Conservation (phyloP, 1,284 basidiomycete genomes). For the Pascua guehoae region DNA sequence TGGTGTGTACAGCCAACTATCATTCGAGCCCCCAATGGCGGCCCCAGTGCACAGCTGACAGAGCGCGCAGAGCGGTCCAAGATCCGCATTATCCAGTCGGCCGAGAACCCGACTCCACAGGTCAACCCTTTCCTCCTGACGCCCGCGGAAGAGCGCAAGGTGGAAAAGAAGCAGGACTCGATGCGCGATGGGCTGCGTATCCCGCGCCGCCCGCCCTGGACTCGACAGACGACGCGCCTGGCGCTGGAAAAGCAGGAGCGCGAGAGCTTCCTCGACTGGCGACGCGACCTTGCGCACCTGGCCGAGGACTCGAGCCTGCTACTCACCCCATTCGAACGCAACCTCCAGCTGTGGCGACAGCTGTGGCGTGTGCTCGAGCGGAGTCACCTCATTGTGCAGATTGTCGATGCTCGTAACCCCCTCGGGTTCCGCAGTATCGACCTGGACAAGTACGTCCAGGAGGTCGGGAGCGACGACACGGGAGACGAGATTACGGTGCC, state of each 20-base stretch:
- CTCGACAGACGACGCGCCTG: slow-evolving; percentile 65
- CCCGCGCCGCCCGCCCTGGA: slow-evolving; percentile 76
- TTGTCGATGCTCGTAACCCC: slow-evolving; percentile 92
- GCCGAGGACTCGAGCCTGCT: slow-evolving; percentile 59
- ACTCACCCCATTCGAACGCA: slow-evolving; percentile 91
- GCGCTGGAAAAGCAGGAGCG: slow-evolving; percentile 84
- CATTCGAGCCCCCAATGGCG: background rate
- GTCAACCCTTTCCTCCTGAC: slow-evolving; percentile 86
- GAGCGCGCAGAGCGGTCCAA: slow-evolving; percentile 71
- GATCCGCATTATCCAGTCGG: slow-evolving; percentile 78
- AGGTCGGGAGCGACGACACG: slow-evolving; percentile 63
- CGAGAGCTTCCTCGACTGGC: slow-evolving; percentile 84
- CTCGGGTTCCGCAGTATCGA: slow-evolving; percentile 87
- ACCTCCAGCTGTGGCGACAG: slow-evolving; percentile 94
- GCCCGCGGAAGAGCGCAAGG: slow-evolving; percentile 74
- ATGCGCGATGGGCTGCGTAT: slow-evolving; percentile 72
- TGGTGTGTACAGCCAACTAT: slow-evolving; percentile 53
- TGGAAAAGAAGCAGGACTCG: slow-evolving; percentile 66
- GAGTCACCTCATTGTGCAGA: slow-evolving; percentile 89
- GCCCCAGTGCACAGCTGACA: background rate
- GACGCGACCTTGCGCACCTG: slow-evolving; percentile 77
- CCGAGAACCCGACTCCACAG: slow-evolving; percentile 49
- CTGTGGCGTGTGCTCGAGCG: slow-evolving; percentile 92
- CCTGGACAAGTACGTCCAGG: slow-evolving; percentile 78
- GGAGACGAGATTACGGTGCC: slow-evolving; percentile 60